Evolutionary conservation across 2,329 filamentous ascomycete genomes (phyloP).

Genomic region (Cladobotryum protrusum): DNA sequence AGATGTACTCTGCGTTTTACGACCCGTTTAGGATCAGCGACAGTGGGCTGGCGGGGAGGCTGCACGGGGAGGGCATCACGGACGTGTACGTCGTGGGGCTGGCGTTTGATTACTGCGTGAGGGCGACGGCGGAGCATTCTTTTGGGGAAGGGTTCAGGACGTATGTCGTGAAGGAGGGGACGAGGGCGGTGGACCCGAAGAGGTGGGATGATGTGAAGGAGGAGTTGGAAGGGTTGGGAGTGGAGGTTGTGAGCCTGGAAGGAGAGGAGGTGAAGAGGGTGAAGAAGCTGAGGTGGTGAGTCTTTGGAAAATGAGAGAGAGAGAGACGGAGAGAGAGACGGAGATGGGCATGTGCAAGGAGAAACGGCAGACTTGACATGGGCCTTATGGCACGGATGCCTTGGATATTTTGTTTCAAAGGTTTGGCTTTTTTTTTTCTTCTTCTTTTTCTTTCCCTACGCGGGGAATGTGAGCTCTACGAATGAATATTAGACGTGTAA

Average conservation of each 20-base stretch:
- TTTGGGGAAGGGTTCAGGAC: constrained; percentile 67
- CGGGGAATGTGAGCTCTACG: no score
- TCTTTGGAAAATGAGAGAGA: neutral
- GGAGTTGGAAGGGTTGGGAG: constrained; percentile 58
- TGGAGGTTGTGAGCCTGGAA: constrained; percentile 48
- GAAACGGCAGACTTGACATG: neutral
- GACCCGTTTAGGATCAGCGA: constrained; percentile 66
- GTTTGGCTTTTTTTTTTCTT: neutral
- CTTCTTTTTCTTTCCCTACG: no score
- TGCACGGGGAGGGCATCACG: constrained; percentile 57
- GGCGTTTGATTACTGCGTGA: constrained; percentile 86
- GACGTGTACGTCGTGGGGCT: constrained; percentile 83
- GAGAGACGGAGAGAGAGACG: constrained; percentile 1
- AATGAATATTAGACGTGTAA: no score
- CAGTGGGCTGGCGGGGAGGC: constrained; percentile 53
- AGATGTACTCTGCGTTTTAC: constrained; percentile 93
- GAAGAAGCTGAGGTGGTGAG: constrained; percentile 1
- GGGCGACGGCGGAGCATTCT: constrained; percentile 73
- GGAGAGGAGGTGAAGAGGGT: constrained; percentile 1
- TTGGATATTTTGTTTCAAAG: neutral
- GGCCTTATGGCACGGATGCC: no score
- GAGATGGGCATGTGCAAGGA: neutral
- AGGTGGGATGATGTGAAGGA: constrained; percentile 57
- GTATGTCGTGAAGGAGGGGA: constrained; percentile 72
- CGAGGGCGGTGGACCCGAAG: constrained; percentile 61